Percentiles rank a stretch among this genome's conserved stretches.
Conservation (phyloP, 2,329 filamentous ascomycete species). For the Fusarium aywerte region DNA sequence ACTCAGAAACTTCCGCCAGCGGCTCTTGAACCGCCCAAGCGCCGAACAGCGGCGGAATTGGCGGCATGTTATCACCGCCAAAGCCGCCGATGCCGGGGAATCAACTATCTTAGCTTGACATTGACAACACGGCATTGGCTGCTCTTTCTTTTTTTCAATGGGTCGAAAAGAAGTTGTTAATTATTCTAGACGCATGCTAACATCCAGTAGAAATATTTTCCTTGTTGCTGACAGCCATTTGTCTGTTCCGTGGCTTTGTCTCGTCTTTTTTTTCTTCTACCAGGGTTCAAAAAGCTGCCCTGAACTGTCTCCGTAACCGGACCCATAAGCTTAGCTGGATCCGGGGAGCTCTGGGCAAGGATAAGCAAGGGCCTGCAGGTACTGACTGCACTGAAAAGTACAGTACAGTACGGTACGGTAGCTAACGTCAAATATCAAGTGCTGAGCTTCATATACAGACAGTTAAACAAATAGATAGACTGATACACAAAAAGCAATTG, state of each 20-base stretch:
- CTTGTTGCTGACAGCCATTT: constrained; percentile 30
- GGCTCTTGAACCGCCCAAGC: constrained; percentile 25
- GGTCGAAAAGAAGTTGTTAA: constrained; percentile 15
- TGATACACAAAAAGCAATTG: neutral
- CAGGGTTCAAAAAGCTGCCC: constrained; percentile 7
- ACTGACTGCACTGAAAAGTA: neutral
- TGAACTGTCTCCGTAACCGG: constrained; percentile 23
- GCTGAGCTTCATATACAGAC: neutral
- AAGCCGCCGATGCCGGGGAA: constrained; percentile 15
- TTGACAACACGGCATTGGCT: constrained; percentile 13
- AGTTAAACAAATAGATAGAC: neutral
- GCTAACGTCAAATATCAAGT: neutral
- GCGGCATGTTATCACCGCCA: constrained; percentile 3
- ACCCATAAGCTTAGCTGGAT: constrained; percentile 33
- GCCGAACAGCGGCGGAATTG: constrained; percentile 10
- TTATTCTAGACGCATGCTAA: constrained; percentile 23
- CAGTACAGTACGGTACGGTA: neutral
- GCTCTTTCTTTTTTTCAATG: constrained; percentile 16
- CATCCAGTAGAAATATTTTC: constrained; percentile 23
- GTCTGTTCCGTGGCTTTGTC: constrained; percentile 5
- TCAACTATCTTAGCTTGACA: constrained; percentile 15
- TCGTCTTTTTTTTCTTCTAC: neutral
- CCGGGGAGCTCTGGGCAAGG: constrained; percentile 31
- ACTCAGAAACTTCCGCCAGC: constrained; percentile 31
- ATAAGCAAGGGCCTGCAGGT: constrained; percentile 19